Evolutionary conservation across 169 alveolate species (phyloP).

Genomic region (Cryptosporidium baileyi): DNA sequence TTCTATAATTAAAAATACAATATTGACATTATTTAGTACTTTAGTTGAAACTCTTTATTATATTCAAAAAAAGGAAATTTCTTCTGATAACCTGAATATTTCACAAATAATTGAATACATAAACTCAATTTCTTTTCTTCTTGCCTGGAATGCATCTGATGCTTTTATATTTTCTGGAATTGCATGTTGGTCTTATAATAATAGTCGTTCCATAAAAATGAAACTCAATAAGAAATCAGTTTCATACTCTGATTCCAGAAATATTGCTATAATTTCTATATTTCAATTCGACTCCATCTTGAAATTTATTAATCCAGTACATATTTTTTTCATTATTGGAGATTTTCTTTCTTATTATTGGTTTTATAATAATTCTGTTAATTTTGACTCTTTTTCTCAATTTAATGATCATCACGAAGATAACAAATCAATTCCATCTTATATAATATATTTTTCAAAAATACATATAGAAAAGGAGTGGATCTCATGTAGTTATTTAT

Average conservation of each 20-base stretch:
- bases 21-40: background rate
- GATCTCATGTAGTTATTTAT: background rate
- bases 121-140: slow-evolving; percentile 14
- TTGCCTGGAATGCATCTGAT: slow-evolving; percentile 68
- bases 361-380: background rate
- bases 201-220: background rate
- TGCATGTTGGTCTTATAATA: slow-evolving; percentile 35
- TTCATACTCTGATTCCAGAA: background rate
- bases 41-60: slow-evolving; percentile 11
- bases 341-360: slow-evolving; percentile 33
- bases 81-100: background rate
- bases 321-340: slow-evolving; percentile 20
- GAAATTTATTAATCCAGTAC: background rate
- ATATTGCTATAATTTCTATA: slow-evolving; percentile 16
- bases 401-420: background rate
- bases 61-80: background rate
- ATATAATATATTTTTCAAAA: slow-evolving; percentile 31
- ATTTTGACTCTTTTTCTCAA: background rate
- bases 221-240: background rate
- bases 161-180: slow-evolving; percentile 60
- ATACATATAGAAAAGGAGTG: background rate
- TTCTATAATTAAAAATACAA: background rate
- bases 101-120: slow-evolving; percentile 14
- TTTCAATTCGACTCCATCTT: slow-evolving; percentile 3
- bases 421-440: background rate